Conservation (phyloP, 1,139 yeast species). For the Saccharomyces hybrid region DNA sequence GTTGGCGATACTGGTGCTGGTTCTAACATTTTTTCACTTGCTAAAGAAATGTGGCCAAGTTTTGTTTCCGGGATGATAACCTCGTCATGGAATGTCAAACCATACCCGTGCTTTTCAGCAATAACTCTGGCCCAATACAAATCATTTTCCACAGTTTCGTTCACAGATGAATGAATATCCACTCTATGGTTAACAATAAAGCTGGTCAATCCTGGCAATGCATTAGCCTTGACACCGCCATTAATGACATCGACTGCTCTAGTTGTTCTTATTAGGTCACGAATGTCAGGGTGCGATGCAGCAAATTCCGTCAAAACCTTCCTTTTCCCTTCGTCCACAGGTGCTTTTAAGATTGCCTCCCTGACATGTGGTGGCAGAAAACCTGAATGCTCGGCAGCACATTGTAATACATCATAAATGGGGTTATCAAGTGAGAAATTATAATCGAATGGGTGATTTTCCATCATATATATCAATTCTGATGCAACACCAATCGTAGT, state of each 20-base stretch:
- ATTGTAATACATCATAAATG: conserved; percentile 36
- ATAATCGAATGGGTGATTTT: conserved; percentile 41
- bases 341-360: conserved; percentile 21
- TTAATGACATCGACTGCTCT: conserved; percentile 52
- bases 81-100: conserved; percentile 32
- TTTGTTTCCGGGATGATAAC: conserved; percentile 20
- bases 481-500: conserved; percentile 63
- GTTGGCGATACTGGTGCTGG: conserved; percentile 50
- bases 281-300: conserved; percentile 22
- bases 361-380: conserved; percentile 16
- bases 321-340: conserved; percentile 13
- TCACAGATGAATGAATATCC: conserved; percentile 41
- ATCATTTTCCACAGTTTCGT: conserved; percentile 37
- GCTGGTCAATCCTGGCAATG: conserved; percentile 61
- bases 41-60: conserved; percentile 36
- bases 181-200: conserved; percentile 50
- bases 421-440: conserved; percentile 45
- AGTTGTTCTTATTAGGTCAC: conserved; percentile 45
- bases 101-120: conserved; percentile 43
- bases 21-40: conserved; percentile 35
- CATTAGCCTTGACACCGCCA: conserved; percentile 64
- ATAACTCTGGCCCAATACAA: conserved; percentile 34
- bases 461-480: conserved; percentile 43
- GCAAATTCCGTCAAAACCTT: conserved; percentile 24
- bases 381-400: conserved; percentile 38